These are phyloP conservation scores for Fraxinus sp. DNA, from an alignment of 305 asterid species.

Conservation along the genomic window DNA sequence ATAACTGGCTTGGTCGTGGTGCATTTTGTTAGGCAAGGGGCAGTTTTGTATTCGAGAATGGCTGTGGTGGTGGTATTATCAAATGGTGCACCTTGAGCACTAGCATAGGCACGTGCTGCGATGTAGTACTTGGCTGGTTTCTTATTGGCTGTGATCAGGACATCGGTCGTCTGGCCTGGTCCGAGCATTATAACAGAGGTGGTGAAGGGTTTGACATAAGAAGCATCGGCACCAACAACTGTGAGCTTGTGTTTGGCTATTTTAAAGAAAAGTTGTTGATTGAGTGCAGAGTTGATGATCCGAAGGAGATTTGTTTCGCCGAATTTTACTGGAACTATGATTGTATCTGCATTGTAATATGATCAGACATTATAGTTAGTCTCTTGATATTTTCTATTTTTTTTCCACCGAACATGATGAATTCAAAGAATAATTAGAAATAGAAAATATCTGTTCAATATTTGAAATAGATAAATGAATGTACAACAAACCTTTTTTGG, in stretches of 20 bases:
- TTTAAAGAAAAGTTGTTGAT: constrained; percentile 10
- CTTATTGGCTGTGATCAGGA: constrained; percentile 61
- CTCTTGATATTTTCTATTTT: background rate
- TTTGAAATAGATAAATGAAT: background rate
- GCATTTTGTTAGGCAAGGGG: no score
- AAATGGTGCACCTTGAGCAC: constrained; percentile 31
- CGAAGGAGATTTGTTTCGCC: constrained; percentile 8
- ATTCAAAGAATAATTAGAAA: background rate
- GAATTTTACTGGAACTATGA: background rate
- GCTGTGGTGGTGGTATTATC: no score
- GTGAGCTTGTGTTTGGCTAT: constrained; percentile 11
- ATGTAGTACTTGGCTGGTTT: constrained; percentile 56
- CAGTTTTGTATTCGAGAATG: no score
- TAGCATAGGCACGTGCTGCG: constrained; percentile 60
- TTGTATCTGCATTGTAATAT: background rate
- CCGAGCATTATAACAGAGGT: constrained; percentile 29
- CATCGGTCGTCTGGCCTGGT: constrained; percentile 75
- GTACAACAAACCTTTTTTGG: background rate
- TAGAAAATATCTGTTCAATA: background rate
- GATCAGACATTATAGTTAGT: background rate
- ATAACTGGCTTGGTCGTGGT: constrained; percentile 28
- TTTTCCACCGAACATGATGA: background rate
- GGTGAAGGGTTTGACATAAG: constrained; percentile 1
- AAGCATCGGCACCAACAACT: constrained; percentile 1
- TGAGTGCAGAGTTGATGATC: constrained; percentile 8